Evolutionary conservation across 441 rosid genomes (phyloP), one percentile per base, ranked within the genome.

Genomic region (Adansonia gregorii): DNA sequence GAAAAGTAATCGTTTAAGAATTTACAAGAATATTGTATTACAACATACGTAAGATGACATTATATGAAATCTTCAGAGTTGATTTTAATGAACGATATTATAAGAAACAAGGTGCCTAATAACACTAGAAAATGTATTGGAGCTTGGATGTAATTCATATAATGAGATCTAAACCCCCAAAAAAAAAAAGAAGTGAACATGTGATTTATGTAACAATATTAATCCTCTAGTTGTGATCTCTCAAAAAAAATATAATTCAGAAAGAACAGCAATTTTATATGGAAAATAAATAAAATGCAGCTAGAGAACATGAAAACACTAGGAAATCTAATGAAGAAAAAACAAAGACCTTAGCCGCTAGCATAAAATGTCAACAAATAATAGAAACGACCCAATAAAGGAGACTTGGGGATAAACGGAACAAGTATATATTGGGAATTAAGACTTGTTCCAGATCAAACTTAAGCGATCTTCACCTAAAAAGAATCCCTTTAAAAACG

Each of bases 1-100:
- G 69, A 80, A 82, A 81, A 51, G 82, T 74, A 83, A 59, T 74
- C 49, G 60, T 54, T 65, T 72, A 12, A 17, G 70, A 67, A n/a
- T 48, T 20, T 39, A 49, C 46, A 63, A 46, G 2, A 55, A 48
- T 45, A 73, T 12, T 77, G 74, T 49, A 9, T 14, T 8, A 52
- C 39, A 79, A n/a, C 58, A 70, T 69, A 5, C 15, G 27, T 63
- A 54, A 8, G 27, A 61, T 14, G 17, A 63, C 43, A 65, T 41
- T 51, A 51, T 64, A 61, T 61, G 39, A 20, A 61, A 43, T 20
- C 54, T 55, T 61, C 39, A 60, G 52, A 59, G 24, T 27, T 55
- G 19, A 52, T 52, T 52, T 52, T 52, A 6, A 41, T 41, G 8
- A 41, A 41, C 8, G 52, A 63, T 64, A 64, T 64, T 6, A 63